These are phyloP conservation scores for Penicillium flavigenum DNA, from an alignment of 495 filamentous ascomycete genomes.

Conservation along the genomic window DNA sequence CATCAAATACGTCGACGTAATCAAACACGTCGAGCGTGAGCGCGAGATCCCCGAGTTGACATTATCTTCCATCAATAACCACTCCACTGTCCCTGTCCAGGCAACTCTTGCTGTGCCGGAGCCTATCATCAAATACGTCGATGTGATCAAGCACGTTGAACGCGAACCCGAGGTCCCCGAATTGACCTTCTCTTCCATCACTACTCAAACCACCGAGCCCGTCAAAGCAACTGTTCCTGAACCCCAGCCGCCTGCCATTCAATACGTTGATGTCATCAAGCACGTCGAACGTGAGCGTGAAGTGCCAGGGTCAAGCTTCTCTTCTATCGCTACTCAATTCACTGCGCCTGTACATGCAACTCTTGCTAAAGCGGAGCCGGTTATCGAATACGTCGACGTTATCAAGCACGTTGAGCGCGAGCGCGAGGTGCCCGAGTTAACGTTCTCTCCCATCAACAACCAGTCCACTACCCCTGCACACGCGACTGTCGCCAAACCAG, in stretches of 20 bases:
- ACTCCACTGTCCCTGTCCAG: slow-evolving; percentile 15
- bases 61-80: slow-evolving; percentile 15
- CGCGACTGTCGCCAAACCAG: slow-evolving; percentile 15
- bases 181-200: slow-evolving; percentile 29
- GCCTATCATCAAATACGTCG: slow-evolving; percentile 10
- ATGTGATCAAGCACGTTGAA: slow-evolving; percentile 13
- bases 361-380: slow-evolving; percentile 12
- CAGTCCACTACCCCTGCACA: slow-evolving; percentile 26
- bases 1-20: slow-evolving; percentile 3
- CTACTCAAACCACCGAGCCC: slow-evolving; percentile 24
- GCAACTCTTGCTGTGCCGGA: slow-evolving; percentile 16
- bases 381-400: slow-evolving; percentile 5
- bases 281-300: slow-evolving; percentile 12
- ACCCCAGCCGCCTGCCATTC: slow-evolving; percentile 5
- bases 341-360: background rate
- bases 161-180: slow-evolving; percentile 18
- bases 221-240: slow-evolving; percentile 19
- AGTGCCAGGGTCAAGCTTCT: slow-evolving; percentile 4
- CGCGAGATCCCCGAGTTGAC: slow-evolving; percentile 14
- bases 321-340: slow-evolving; percentile 1
- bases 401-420: slow-evolving; percentile 14
- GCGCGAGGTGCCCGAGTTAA: slow-evolving; percentile 26
- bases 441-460: slow-evolving; percentile 27
- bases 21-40: slow-evolving; percentile 12
- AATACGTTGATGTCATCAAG: slow-evolving; percentile 12